Evolutionary conservation across 2,329 filamentous ascomycete genomes (phyloP).

Genomic region (Macrophomina phaseolina): DNA sequence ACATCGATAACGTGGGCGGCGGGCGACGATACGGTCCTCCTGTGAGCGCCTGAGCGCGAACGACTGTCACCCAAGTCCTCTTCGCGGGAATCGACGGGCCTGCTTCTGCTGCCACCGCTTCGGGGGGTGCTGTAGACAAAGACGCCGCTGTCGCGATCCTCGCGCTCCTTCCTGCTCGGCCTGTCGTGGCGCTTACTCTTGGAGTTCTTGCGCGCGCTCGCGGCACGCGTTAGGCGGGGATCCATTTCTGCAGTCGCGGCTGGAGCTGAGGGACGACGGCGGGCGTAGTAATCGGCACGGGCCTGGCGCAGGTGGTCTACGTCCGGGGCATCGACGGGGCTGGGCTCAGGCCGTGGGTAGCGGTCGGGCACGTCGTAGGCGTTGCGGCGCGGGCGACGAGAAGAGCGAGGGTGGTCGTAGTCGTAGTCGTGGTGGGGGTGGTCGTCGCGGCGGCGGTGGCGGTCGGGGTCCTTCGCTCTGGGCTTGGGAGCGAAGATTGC

Average conservation of each 20-base stretch:
- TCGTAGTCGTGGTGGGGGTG: neutral
- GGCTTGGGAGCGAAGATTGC: slow-evolving; percentile 21
- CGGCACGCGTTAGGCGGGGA: slow-evolving; percentile 34
- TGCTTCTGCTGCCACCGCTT: slow-evolving; percentile 19
- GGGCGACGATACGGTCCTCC: slow-evolving; percentile 36
- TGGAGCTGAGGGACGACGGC: slow-evolving; percentile 27
- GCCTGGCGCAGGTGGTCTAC: slow-evolving; percentile 47
- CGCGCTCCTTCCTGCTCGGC: slow-evolving; percentile 19
- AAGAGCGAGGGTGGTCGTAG: neutral
- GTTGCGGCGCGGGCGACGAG: slow-evolving; percentile 20
- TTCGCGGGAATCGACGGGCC: neutral
- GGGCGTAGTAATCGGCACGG: slow-evolving; percentile 46
- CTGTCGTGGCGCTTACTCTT: slow-evolving; percentile 35
- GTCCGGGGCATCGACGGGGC: slow-evolving; percentile 35
- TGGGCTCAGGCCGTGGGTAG: neutral
- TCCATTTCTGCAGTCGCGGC: slow-evolving; percentile 28
- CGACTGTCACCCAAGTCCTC: slow-evolving; percentile 30
- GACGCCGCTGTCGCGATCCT: slow-evolving; percentile 23
- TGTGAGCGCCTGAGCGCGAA: slow-evolving; percentile 42
- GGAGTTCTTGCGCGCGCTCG: slow-evolving; percentile 24
- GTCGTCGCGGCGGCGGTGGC: neutral
- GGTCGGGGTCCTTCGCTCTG: slow-evolving; percentile 6
- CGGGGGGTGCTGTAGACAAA: slow-evolving; percentile 26
- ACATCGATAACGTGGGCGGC: slow-evolving; percentile 40
- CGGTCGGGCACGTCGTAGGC: neutral